Evolutionary conservation across 2,329 filamentous ascomycete genomes (phyloP).

Genomic region (Curvularia lunata): DNA sequence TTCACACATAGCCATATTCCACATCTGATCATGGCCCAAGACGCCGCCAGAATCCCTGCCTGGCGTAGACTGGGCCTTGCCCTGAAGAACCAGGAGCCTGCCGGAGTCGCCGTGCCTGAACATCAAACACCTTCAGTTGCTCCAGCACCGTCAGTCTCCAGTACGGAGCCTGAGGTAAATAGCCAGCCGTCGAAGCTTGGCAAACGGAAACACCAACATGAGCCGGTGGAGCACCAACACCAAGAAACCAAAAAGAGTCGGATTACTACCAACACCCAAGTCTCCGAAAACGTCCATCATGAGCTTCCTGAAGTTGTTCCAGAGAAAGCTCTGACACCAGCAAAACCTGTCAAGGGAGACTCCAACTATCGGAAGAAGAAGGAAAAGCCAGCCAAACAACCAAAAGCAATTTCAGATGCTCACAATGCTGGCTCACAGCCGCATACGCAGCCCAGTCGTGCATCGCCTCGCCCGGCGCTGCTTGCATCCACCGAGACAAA

Average conservation of each 20-base stretch:
- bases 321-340: constrained; percentile 17
- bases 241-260: constrained; percentile 39
- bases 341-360: constrained; percentile 36
- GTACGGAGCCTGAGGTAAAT: constrained; percentile 30
- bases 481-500: constrained; percentile 42
- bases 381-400: constrained; percentile 25
- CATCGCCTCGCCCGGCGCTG: constrained; percentile 30
- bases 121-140: constrained; percentile 21
- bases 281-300: constrained; percentile 7
- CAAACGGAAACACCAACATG: constrained; percentile 45
- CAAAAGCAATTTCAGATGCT: constrained; percentile 21
- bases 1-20: constrained; percentile 34
- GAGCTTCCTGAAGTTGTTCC: constrained; percentile 3
- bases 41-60: constrained; percentile 53
- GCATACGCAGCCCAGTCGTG: constrained; percentile 15
- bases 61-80: constrained; percentile 68
- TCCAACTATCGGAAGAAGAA: constrained; percentile 48
- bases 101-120: constrained; percentile 38
- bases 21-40: constrained; percentile 39
- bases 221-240: constrained; percentile 33
- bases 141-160: constrained; percentile 17
- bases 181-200: constrained; percentile 42
- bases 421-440: constrained; percentile 10
- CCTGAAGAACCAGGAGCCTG: constrained; percentile 60
- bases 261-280: constrained; percentile 12